These are phyloP conservation scores for Mallotus repandus DNA, from an alignment of 441 rosid genomes.

Conservation along the genomic window DNA sequence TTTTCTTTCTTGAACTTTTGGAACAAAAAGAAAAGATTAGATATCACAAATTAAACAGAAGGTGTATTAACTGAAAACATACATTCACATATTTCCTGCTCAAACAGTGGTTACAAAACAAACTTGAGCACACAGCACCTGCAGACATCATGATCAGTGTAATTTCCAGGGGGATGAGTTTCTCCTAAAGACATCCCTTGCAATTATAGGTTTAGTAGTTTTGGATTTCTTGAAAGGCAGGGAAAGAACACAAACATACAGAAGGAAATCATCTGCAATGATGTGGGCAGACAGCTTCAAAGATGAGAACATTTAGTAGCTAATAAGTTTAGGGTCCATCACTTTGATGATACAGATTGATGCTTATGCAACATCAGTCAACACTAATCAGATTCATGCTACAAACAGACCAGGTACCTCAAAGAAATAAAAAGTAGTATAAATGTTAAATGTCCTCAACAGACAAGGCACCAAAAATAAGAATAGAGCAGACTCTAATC, in stretches of 20 bases:
- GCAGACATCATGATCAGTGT: background rate
- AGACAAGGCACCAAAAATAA: background rate
- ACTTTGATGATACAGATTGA: background rate
- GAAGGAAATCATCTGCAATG: background rate
- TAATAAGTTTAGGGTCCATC: constrained; percentile 4
- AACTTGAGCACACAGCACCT: background rate
- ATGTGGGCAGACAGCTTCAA: background rate
- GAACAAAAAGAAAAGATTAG: background rate
- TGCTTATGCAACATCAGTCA: background rate
- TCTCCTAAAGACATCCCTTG: background rate
- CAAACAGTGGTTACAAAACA: background rate
- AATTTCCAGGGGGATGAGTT: background rate
- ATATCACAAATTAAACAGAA: background rate
- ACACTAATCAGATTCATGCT: background rate
- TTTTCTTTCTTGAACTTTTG: background rate
- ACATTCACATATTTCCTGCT: background rate
- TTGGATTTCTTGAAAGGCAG: background rate
- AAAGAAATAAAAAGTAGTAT: background rate
- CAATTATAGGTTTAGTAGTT: background rate
- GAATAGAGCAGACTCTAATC: background rate
- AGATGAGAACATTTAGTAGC: background rate
- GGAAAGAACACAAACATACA: background rate
- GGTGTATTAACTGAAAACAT: background rate
- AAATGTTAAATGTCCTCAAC: background rate
- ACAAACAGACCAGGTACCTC: constrained; percentile 4